Base-by-base conservation (phyloP, 495 filamentous ascomycete species). In the Penicillium silybi region DNA sequence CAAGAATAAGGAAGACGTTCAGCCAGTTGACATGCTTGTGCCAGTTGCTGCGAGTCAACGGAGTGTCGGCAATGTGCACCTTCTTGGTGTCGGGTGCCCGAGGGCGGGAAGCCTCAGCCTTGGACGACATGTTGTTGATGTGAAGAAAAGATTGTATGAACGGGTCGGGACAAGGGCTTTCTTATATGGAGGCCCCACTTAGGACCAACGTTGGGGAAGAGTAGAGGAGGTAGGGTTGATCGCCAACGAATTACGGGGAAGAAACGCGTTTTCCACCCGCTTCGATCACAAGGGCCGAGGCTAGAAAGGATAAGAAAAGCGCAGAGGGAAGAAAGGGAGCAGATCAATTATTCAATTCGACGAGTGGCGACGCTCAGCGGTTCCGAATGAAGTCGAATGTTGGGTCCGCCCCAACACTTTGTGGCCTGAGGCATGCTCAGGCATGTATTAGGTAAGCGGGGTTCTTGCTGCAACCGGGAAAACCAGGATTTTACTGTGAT, bases 21-120 rank as follows among this genome's bases (percentile, higher is more conserved):
- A 95, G 73, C 90, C 93, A 97, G 79, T 97, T 92, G 80, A 97
- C 83, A 64, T 97, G 95, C 68, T 95, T 89, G 76, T 92, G 86
- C 91, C 91, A 97, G 76, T 99, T 99, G 55, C 77, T 62, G 68
- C 78, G 79, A 46, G 89, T 96, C 51, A 97, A 85, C 42, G 86
- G 83, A 19, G 76, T 79, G 45, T 81, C 78, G 45, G 78, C 75
- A 48, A 81, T 80, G 58, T 81, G 78, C 50, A 79, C 71, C 64
- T 80, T 80, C 67, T 77, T 80, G 46, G 74, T 69, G 52, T 80
- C 73, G 37, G 57, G 53, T 41, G 61, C 68, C 61, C 71, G 63
- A 37, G 71, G 59, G 61, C 69, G 64, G 51, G 57, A 40, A 22
- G 61, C 47, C 56, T 72, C 69, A 52, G 61, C 41, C 61, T 69